These are phyloP conservation scores for Epichloe amarillans DNA, from an alignment of 2,329 filamentous ascomycete genomes.

Conservation along the genomic window DNA sequence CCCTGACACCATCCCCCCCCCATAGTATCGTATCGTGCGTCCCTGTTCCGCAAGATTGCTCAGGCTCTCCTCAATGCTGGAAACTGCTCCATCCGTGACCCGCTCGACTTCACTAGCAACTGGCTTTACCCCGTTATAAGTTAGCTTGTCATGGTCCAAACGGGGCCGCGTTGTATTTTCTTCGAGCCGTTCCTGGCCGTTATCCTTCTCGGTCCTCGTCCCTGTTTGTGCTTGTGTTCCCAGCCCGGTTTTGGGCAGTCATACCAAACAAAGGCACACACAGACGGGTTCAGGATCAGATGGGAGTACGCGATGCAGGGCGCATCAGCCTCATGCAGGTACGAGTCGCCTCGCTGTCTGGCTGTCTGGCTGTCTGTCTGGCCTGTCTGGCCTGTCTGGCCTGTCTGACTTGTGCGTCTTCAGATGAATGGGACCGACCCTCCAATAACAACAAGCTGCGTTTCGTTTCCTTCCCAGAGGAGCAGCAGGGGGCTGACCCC, in stretches of 20 bases:
- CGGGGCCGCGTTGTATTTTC: neutral
- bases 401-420: too few relatives aligned
- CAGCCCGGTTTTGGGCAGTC: neutral
- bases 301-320: neutral
- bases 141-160: neutral
- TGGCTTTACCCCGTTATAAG: neutral
- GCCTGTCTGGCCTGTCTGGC: neutral
- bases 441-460: neutral
- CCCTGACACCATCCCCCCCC: neutral
- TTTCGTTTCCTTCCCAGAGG: neutral
- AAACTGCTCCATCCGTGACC: neutral
- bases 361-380: too few relatives aligned
- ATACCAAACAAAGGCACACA: too few relatives aligned
- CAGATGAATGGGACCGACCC: neutral
- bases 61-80: neutral
- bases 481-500: neutral
- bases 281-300: neutral
- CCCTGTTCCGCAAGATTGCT: conserved; percentile 4
- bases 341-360: neutral
- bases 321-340: neutral
- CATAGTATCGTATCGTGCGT: too few relatives aligned
- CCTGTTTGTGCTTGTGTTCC: neutral
- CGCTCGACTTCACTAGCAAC: neutral
- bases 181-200: neutral
- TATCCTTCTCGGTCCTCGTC: neutral